phyloP scores from a whole-genome alignment of 345 rosid genomes.

The Corymbia maculata region DNA sequence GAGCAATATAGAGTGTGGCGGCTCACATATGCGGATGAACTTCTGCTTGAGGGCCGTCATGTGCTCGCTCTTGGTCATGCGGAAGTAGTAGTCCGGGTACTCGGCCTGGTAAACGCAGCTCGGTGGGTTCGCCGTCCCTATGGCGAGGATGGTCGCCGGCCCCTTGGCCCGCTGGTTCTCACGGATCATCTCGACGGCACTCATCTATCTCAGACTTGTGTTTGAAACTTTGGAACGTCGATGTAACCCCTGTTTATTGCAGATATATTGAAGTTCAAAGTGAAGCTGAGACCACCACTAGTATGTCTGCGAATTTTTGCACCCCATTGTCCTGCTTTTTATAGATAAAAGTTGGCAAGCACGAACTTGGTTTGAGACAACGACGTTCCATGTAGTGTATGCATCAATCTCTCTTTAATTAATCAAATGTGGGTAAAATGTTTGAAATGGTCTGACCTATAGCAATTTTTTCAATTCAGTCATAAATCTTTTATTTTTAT shows the following conservation, averaged over 20 bases:
- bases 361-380: too few species aligned
- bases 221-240: not conserved
- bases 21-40: conserved; percentile 15
- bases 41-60: conserved; percentile 3
- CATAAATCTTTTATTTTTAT: too few species aligned
- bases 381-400: not conserved
- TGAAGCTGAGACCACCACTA: not conserved
- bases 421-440: too few species aligned
- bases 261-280: not conserved
- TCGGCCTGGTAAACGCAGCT: not conserved
- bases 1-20: not conserved
- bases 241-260: not conserved
- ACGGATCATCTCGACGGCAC: not conserved
- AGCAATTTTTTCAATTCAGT: too few species aligned
- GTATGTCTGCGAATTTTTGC: not conserved
- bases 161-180: not conserved
- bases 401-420: too few species aligned
- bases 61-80: conserved; percentile 1
- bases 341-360: not conserved
- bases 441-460: too few species aligned
- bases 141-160: conserved; percentile 9
- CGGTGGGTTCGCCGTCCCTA: conserved; percentile 7
- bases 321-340: not conserved
- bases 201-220: not conserved
- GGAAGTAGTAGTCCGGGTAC: conserved; percentile 2